Conservation (phyloP, 305 asterid species). For the Andrographis paniculata region DNA sequence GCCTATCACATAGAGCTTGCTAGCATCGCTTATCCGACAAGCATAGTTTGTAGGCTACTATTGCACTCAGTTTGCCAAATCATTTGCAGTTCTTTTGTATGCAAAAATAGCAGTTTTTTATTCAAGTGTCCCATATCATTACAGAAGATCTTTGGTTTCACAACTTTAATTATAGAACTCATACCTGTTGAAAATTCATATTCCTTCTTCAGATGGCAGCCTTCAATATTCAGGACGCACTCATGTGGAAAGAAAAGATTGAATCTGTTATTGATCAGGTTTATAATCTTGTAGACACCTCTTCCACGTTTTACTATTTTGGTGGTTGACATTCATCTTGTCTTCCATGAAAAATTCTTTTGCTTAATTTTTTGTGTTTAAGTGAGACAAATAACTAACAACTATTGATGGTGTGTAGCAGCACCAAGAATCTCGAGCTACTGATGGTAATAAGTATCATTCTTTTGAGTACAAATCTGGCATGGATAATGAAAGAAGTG, state of each 20-base stretch:
- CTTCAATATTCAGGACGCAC: constrained; percentile 94
- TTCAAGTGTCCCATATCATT: too few species aligned
- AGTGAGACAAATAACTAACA: constrained; percentile 20
- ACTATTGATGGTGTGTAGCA: constrained; percentile 52
- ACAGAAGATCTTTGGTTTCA: too few species aligned
- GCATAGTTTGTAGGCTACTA: too few species aligned
- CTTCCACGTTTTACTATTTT: constrained; percentile 13
- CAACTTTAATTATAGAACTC: too few species aligned
- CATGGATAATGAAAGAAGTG: constrained; percentile 57
- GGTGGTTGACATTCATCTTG: constrained; percentile 15
- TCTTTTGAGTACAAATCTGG: constrained; percentile 90
- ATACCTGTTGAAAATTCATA: constrained; percentile 7
- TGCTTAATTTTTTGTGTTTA: constrained; percentile 14
- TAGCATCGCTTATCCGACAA: too few species aligned
- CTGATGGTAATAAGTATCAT: constrained; percentile 51
- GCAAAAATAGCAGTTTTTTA: too few species aligned
- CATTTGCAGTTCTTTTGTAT: too few species aligned
- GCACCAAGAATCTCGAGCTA: constrained; percentile 77
- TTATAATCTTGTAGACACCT: constrained; percentile 17
- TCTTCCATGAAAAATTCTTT: constrained; percentile 11
- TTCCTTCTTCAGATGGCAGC: constrained; percentile 83
- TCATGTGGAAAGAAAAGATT: constrained; percentile 56
- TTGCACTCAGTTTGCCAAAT: too few species aligned
- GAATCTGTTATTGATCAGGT: constrained; percentile 97
- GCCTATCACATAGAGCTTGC: too few species aligned